Evolutionary conservation across 495 filamentous ascomycete species (phyloP), one percentile per base, ranked within the genome.

Genomic region (Neurospora sp.): DNA sequence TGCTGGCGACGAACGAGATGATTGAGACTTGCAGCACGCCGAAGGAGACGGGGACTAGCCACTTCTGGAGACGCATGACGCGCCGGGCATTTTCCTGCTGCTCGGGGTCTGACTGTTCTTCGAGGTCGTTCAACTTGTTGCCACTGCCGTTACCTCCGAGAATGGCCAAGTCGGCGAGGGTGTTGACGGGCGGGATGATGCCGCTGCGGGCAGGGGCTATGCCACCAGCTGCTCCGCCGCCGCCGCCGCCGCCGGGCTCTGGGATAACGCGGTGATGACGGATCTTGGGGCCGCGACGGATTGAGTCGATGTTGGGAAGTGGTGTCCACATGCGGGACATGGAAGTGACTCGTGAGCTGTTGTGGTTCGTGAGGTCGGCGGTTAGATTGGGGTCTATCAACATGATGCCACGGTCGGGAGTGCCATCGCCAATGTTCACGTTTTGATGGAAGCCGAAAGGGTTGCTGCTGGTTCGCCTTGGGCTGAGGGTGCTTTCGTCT

Each of bases 281-380:
- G 14, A 76, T 37, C 7, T 41, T 72, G 3, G 76, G 76, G 10
- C 76, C 76, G 31, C 72, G 76, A n/a, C 76, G 74, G 46, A 77
- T 69, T 1, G 74, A 75, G 20, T 69, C 69, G 39, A 76, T 39
- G 39, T 76, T 71, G 0, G 71, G 71, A 1, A 41, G 48, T 4
- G 23, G 46, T 8, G 54, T 66, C 54, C 54, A 66, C 5, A 31
- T 70, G 62, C 48, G 41, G 7, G 71, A 72, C 41, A 14, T 14
- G 27, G 54, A 66, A 66, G 54, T 66, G 14, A 66, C 54, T 35
- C 54, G 42, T 39, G 42, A 10, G 69, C 4, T 14, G 23, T 37
- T 39, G 37, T 62, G 69, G 14, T 14, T 14, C 42, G 59, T 16
- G 9, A 39, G 37, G 12, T 31, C 70, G 10, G 70, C 18, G 41